Evolutionary conservation across 306 rosid genomes (phyloP).

Genomic region (Casuarina glauca): DNA sequence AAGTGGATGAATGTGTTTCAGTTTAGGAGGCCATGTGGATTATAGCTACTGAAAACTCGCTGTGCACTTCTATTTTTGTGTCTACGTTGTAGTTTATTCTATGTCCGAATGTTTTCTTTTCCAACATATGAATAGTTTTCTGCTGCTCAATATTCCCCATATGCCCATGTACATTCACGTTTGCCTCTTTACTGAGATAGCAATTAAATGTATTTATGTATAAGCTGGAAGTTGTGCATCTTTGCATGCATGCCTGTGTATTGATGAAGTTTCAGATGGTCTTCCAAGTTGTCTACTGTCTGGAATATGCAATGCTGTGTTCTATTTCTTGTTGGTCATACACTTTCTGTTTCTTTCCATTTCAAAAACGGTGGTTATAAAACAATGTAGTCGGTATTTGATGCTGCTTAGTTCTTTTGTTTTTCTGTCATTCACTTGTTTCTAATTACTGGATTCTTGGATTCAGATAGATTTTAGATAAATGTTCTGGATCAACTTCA

Average conservation of each 20-base stretch:
- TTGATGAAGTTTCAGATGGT: not conserved
- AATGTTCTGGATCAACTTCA: not conserved
- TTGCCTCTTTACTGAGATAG: not conserved
- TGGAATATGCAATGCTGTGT: not conserved
- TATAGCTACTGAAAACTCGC: not conserved
- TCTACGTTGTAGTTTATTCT: not conserved
- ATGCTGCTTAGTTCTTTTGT: not conserved
- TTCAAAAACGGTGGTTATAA: not conserved
- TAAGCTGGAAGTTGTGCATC: not conserved
- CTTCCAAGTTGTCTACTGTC: not conserved
- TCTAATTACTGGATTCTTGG: not conserved
- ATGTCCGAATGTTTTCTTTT: not conserved
- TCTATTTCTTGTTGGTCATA: not conserved
- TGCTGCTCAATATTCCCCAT: not conserved
- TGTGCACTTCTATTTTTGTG: not conserved
- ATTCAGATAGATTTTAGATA: not conserved
- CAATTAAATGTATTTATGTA: not conserved
- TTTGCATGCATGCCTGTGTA: not conserved
- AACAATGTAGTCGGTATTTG: not conserved
- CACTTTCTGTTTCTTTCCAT: not conserved
- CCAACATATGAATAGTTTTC: not conserved
- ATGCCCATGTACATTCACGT: not conserved
- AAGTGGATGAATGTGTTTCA: not conserved
- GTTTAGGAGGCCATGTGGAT: not conserved
- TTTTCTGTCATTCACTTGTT: not conserved